A percentile compares a stretch with the other conserved stretches of the same genome.
These are phyloP conservation scores for Phytopythium chamaehyphon DNA, from an alignment of 352 stramenopile species.

Conservation along the genomic window DNA sequence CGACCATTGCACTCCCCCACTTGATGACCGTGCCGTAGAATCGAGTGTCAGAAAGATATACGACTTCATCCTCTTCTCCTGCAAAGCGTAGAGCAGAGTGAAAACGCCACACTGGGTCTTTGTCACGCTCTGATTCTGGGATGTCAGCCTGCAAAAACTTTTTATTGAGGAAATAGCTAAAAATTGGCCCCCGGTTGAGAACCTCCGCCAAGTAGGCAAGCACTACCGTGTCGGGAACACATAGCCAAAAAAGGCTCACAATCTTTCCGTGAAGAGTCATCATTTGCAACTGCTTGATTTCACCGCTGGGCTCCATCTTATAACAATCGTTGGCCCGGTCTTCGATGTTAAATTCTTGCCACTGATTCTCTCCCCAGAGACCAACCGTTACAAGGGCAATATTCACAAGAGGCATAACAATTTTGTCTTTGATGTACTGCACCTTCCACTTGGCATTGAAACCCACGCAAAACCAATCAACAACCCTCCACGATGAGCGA, in stretches of 20 bases:
- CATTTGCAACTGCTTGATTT: conserved; percentile 68
- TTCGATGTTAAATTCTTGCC: conserved; percentile 52
- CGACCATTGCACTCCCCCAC: conserved; percentile 41
- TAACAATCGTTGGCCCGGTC: conserved; percentile 54
- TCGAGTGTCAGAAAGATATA: conserved; percentile 44
- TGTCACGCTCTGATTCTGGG: conserved; percentile 47
- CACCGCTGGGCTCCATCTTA: conserved; percentile 46
- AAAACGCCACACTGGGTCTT: conserved; percentile 47
- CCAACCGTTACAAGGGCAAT: conserved; percentile 41
- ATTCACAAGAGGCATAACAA: conserved; percentile 47
- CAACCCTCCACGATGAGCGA: conserved; percentile 18
- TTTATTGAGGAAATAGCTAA: conserved; percentile 59
- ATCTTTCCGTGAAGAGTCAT: conserved; percentile 67
- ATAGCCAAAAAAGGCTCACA: conserved; percentile 57
- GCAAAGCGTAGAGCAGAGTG: conserved; percentile 20
- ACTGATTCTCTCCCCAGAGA: conserved; percentile 42
- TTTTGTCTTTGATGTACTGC: conserved; percentile 57
- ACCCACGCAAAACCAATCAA: conserved; percentile 42
- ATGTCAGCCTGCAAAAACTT: conserved; percentile 59
- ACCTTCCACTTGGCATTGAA: conserved; percentile 62
- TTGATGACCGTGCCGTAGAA: conserved; percentile 49
- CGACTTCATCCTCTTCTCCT: conserved; percentile 37
- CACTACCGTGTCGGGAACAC: conserved; percentile 40
- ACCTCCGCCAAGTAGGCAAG: conserved; percentile 50
- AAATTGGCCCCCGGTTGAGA: conserved; percentile 46